Evolutionary conservation across 2,329 filamentous ascomycete genomes (phyloP).

Genomic region (Cytospora chrysosperma): DNA sequence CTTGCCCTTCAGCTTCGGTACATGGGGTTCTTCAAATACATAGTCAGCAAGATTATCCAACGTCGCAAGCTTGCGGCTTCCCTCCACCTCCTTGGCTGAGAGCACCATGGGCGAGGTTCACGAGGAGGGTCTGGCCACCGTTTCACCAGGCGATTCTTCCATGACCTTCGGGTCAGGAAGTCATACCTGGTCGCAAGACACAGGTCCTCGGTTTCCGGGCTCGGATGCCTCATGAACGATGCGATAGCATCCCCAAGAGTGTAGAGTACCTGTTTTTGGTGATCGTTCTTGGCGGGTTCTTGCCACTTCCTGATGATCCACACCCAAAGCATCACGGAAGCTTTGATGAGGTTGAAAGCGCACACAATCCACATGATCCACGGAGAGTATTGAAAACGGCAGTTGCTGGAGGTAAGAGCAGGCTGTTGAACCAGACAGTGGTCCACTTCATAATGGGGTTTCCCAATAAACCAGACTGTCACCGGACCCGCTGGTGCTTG

Average conservation of each 20-base stretch:
- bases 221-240: constrained; percentile 5
- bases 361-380: constrained; percentile 27
- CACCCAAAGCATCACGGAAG: constrained; percentile 25
- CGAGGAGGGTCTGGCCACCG: constrained; percentile 21
- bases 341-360: constrained; percentile 28
- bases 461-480: constrained; percentile 27
- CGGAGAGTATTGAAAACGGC: constrained; percentile 30
- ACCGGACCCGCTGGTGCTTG: constrained; percentile 19
- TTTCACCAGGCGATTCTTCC: neutral
- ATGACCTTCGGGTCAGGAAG: neutral
- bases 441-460: constrained; percentile 27
- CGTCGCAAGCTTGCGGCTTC: neutral
- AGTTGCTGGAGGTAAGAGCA: constrained; percentile 6
- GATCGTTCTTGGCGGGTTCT: neutral
- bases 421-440: constrained; percentile 30
- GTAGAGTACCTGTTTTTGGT: constrained; percentile 18
- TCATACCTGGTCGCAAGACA: neutral
- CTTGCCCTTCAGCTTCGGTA: neutral
- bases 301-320: constrained; percentile 15
- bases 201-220: neutral
- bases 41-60: neutral
- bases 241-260: constrained; percentile 26
- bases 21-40: neutral
- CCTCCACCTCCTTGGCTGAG: neutral
- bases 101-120: neutral